Evolutionary conservation across 2,329 filamentous ascomycete genomes (phyloP), one percentile per base, ranked within the genome.

Genomic region (Fusarium buxicola): DNA sequence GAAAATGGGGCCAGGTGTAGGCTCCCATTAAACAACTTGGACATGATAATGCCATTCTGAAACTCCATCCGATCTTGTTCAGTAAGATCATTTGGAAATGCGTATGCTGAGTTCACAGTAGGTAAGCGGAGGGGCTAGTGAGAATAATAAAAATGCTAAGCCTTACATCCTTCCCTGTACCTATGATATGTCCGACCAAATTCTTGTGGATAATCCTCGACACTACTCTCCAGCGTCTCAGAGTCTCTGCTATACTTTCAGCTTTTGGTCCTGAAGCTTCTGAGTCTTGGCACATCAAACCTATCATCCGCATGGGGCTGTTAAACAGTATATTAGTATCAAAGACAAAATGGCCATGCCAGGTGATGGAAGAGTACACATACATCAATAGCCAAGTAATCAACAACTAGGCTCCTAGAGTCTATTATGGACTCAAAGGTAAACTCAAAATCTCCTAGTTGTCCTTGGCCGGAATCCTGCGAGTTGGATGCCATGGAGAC

Each of bases 31-130:
- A 49, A 31, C n/a, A 49, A n/a, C 25, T 43, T 43, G 7, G 38
- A 40, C 35, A 31, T 49, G 27, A 48, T 35, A 8, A 49, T 49
- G 16, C 38, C 35, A 7, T 49, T 40, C 25, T 49, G 46, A 3
- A 39, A 38, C 10, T 49, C 46, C 16, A 25, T 16, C 8, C 46
- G 46, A 32, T 49, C 46, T 12, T 40, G 35, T 21, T 49, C 46
- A 16, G 38, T 11, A 1, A 39, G 9, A 5, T 49, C 46, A 13
- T 49, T 49, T n/a, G 46, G 46, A 28, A 40, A 49, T 12, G 28
- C 35, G n/a, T 49, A 49, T 15, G 46, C 46, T 49, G 12, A 21
- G 6, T 21, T 21, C 21, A 21, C 21, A 21, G 21, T 4, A 6
- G 21, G 21, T 21, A 4, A 21, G 21, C 21, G 21, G 21, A 21